These are phyloP conservation scores for Hydnum rufescens DNA, from an alignment of 768 basidiomycete genomes.

Conservation along the genomic window DNA sequence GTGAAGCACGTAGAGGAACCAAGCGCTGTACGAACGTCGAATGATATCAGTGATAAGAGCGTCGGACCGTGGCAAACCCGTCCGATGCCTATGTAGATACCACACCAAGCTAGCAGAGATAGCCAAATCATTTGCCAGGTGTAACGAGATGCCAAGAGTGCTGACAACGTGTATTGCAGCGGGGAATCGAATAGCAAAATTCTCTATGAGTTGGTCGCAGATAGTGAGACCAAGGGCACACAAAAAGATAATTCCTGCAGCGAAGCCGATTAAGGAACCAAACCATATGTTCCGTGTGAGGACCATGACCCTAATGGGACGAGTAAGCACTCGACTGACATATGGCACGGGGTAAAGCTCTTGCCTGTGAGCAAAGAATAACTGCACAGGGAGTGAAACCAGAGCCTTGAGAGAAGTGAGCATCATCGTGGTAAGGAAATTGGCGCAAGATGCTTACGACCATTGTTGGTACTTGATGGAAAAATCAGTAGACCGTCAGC, in stretches of 20 bases:
- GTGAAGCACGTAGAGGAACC: not conserved
- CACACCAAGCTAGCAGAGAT: not conserved
- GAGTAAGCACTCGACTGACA: not conserved
- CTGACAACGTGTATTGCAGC: not conserved
- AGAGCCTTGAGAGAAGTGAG: not conserved
- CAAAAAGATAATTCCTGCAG: not conserved
- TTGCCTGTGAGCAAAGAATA: constrained; percentile 1
- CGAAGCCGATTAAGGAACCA: not conserved
- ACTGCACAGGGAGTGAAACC: not conserved
- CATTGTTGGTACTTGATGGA: not conserved
- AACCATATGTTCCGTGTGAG: not conserved
- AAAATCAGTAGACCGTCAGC: not conserved
- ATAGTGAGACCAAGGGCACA: not conserved
- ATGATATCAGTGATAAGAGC: not conserved
- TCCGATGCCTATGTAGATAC: not conserved
- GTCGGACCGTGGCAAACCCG: not conserved
- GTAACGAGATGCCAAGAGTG: not conserved
- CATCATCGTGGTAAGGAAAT: not conserved
- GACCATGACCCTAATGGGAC: not conserved
- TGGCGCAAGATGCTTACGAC: not conserved
- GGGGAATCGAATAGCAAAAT: not conserved
- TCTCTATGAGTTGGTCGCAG: not conserved
- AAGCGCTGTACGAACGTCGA: not conserved
- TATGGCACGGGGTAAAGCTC: not conserved
- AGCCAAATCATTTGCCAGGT: not conserved